Conservation (phyloP, 306 rosid genomes). For the Purshia tridentata region DNA sequence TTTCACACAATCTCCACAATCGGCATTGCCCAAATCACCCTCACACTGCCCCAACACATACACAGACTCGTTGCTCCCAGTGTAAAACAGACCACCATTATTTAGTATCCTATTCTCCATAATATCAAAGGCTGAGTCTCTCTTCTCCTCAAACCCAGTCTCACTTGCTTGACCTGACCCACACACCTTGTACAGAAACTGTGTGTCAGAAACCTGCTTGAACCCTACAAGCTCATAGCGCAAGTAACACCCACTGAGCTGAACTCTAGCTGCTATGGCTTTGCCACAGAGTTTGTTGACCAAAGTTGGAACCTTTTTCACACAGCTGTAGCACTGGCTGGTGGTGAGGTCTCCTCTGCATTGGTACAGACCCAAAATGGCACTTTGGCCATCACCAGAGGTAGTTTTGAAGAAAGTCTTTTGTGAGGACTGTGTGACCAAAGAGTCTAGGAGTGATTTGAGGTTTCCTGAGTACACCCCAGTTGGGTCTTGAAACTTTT, state of each 20-base stretch:
- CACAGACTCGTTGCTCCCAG: conserved; percentile 62
- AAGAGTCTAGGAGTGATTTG: conserved; percentile 42
- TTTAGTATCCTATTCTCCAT: conserved; percentile 57
- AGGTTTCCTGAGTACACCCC: conserved; percentile 52
- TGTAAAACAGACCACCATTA: conserved; percentile 55
- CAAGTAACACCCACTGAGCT: conserved; percentile 75
- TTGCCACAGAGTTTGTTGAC: conserved; percentile 50
- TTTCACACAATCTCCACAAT: conserved; percentile 67
- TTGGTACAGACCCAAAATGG: conserved; percentile 62
- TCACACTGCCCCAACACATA: conserved; percentile 92
- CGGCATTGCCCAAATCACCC: conserved; percentile 56
- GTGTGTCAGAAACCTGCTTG: conserved; percentile 46
- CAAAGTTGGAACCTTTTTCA: conserved; percentile 44
- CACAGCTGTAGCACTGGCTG: conserved; percentile 59
- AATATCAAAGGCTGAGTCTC: conserved; percentile 67
- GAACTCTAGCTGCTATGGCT: conserved; percentile 67
- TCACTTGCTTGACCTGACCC: conserved; percentile 43
- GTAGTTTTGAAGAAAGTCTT: conserved; percentile 56
- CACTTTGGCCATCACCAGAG: conserved; percentile 45
- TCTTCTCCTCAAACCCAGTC: conserved; percentile 57
- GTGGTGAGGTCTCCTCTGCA: conserved; percentile 83
- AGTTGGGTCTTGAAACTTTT: conserved; percentile 54
- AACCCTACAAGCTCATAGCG: conserved; percentile 71
- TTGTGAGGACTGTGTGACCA: conserved; percentile 48
- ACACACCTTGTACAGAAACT: conserved; percentile 63